These are phyloP conservation scores for Penicillium sp. DNA, from an alignment of 2,329 filamentous ascomycete genomes.

Conservation along the genomic window DNA sequence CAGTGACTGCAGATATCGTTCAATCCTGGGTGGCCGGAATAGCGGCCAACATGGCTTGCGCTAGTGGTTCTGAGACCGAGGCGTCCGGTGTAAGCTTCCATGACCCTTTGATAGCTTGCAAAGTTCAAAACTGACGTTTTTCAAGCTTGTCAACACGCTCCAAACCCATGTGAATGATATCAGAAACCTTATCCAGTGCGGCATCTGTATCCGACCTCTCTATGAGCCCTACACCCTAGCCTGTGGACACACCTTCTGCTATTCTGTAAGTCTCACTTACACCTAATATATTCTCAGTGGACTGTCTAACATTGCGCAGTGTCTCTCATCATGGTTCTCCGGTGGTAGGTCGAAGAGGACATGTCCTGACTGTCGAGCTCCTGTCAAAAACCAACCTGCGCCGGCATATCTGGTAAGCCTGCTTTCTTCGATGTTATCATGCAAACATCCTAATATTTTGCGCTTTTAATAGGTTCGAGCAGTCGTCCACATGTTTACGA, in stretches of 20 bases:
- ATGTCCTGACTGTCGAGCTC: slow-evolving; percentile 65
- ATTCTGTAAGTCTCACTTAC: slow-evolving; percentile 51
- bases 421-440: neutral
- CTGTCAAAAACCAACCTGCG: slow-evolving; percentile 58
- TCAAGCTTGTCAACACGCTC: slow-evolving; percentile 42
- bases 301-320: slow-evolving; percentile 44
- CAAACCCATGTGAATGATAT: slow-evolving; percentile 61
- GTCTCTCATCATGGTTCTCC: slow-evolving; percentile 56
- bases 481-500: slow-evolving; percentile 62
- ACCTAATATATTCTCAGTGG: neutral
- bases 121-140: slow-evolving; percentile 13
- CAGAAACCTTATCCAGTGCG: slow-evolving; percentile 61
- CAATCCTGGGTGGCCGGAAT: neutral
- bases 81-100: slow-evolving; percentile 31
- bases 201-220: slow-evolving; percentile 65
- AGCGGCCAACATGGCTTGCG: slow-evolving; percentile 13
- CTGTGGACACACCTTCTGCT: slow-evolving; percentile 72
- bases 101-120: neutral
- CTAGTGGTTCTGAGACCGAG: slow-evolving; percentile 19
- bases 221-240: slow-evolving; percentile 68
- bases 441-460: neutral
- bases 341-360: slow-evolving; percentile 59
- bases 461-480: slow-evolving; percentile 55
- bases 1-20: slow-evolving; percentile 3
- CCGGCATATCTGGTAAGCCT: slow-evolving; percentile 61